Evolutionary conservation across 108 stramenopile species (phyloP).

Genomic region (Ochromonas danica): DNA sequence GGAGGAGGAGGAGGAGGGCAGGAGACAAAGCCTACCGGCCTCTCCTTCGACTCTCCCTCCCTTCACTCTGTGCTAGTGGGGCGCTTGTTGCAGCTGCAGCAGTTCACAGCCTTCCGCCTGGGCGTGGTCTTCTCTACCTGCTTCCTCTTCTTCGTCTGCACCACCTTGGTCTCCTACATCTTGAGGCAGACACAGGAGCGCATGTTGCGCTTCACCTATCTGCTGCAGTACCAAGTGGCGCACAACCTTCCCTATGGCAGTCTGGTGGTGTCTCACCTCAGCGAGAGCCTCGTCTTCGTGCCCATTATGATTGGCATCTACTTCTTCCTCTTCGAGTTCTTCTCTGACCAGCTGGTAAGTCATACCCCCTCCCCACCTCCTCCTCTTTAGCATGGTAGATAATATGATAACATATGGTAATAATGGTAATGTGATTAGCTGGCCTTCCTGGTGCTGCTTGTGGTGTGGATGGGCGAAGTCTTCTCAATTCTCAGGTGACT

Average conservation of each 20-base stretch:
- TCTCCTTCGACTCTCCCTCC: neutral
- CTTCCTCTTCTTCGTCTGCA: constrained; percentile 84
- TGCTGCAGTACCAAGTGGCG: constrained; percentile 67
- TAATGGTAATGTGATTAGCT: constrained; percentile 34
- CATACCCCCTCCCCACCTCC: neutral
- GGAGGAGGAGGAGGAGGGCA: neutral
- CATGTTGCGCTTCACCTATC: constrained; percentile 87
- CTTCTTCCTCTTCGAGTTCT: constrained; percentile 87
- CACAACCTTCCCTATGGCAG: constrained; percentile 60
- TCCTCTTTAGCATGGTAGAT: neutral
- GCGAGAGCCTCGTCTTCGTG: constrained; percentile 80
- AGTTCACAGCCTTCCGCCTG: constrained; percentile 61
- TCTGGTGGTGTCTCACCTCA: constrained; percentile 49
- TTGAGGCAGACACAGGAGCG: constrained; percentile 90
- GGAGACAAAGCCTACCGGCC: neutral
- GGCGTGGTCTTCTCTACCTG: constrained; percentile 67
- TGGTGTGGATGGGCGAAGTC: constrained; percentile 87
- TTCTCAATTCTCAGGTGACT: constrained; percentile 71
- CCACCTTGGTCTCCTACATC: constrained; percentile 79
- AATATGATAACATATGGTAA: neutral
- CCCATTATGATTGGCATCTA: constrained; percentile 88
- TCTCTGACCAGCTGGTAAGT: constrained; percentile 68
- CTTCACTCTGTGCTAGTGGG: neutral
- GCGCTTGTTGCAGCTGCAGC: constrained; percentile 20
- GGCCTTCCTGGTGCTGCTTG: constrained; percentile 76